Base-by-base conservation (phyloP, 2,329 filamentous ascomycete genomes). In the Erysiphe pulchra region DNA sequence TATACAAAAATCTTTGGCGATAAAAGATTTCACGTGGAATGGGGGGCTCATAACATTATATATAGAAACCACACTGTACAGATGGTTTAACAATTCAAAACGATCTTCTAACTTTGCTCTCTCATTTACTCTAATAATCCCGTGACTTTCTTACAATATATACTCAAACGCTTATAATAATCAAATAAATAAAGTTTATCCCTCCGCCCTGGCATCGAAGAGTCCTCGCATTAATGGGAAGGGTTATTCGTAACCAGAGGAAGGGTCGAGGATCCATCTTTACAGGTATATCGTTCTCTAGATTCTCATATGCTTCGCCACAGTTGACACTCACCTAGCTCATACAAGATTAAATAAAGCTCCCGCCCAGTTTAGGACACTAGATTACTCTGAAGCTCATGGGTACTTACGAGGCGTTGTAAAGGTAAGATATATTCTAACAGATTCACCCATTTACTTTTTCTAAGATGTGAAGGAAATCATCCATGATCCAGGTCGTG, bases 341-440 rank as follows among this genome's bases (percentile, higher is more conserved):
- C 74, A 81, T 70, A 85, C 80, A 68, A 80, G 81, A 68, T 77
- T 95, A 63, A 87, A 90, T 73, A 95, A 95, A 77, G 76, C 79
- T 54, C 81, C 83, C 55, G 83, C 87, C 63, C 81, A 92, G 71
- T 95, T 98, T 80, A 75, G 90, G 68, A 83, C 75, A 59, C 82
- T 94, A 75, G 90, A 98, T 67, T 98, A 75, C 67, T 77, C 85
- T 65, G 86, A 94, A 73, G 77, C 83, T 64, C 87, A 95, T 76
- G 90, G 90, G 61, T 98, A 98, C 73, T 71, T 92, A 63, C 83
- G 90, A 60, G 90, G 90, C 69, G 76, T 94, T 55, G 85, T 95
- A 64, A 92, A 92, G 31, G 42, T 44, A 34, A 44, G 31, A 18
- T 14, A 24, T 9, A 17, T n/a, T n/a, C 31, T 31, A 17, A 17